Conservation (phyloP, 2,329 filamentous ascomycete species). For the Neophaeococcomyces mojaviensis region DNA sequence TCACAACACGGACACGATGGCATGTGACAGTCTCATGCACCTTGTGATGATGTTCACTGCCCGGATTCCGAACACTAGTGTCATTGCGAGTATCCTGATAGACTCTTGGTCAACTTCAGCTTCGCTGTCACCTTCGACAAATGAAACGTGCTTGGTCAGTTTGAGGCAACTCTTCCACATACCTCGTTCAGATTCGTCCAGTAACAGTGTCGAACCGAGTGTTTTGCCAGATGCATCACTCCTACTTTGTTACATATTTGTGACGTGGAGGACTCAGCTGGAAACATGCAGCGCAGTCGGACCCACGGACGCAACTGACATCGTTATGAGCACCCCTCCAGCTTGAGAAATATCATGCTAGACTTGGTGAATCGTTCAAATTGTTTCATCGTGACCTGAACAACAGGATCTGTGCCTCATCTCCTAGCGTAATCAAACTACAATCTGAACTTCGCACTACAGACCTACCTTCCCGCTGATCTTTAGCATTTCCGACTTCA, state of each 20-base stretch:
- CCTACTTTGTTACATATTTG: background rate
- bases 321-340: background rate
- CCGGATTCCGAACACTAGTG: too few species aligned
- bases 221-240: too few species aligned
- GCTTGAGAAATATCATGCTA: background rate
- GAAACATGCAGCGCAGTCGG: background rate
- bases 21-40: conserved; percentile 21
- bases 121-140: too few species aligned
- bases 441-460: background rate
- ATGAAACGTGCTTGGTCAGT: too few species aligned
- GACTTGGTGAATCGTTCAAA: background rate
- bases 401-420: background rate
- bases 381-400: background rate
- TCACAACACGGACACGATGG: conserved; percentile 10
- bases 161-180: too few species aligned
- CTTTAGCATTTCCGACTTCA: background rate
- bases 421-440: background rate
- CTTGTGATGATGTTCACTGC: conserved; percentile 25
- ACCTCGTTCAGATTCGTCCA: too few species aligned
- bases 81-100: too few species aligned
- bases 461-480: background rate
- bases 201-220: too few species aligned
- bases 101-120: too few species aligned
- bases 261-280: background rate
- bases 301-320: background rate